Evolutionary conservation across 2,329 filamentous ascomycete genomes (phyloP).

Genomic region (Trichoderma sp.): DNA sequence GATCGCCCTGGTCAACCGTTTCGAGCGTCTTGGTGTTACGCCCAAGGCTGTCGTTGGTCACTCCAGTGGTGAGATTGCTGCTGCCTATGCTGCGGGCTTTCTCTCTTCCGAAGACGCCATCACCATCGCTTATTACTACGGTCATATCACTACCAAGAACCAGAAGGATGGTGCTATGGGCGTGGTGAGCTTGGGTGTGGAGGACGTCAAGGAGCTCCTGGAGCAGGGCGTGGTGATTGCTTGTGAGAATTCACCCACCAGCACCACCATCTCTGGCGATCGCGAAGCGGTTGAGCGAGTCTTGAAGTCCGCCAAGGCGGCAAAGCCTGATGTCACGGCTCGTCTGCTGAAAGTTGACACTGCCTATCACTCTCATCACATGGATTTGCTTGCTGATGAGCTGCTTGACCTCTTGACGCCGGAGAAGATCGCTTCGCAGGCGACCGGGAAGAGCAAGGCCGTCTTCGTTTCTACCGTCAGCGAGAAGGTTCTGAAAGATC

Average conservation of each 20-base stretch:
- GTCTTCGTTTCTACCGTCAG: conserved; percentile 26
- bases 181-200: conserved; percentile 37
- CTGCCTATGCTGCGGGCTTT: conserved; percentile 33
- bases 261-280: conserved; percentile 42
- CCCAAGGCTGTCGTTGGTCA: conserved; percentile 33
- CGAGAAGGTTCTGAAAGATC: conserved; percentile 16
- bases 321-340: conserved; percentile 38
- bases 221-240: conserved; percentile 27
- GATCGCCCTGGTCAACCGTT: conserved; percentile 47
- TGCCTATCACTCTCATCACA: conserved; percentile 40
- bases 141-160: conserved; percentile 19
- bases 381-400: conserved; percentile 29
- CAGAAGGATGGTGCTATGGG: conserved; percentile 39
- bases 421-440: conserved; percentile 8
- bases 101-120: conserved; percentile 31
- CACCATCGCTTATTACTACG: conserved; percentile 32
- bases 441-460: not conserved
- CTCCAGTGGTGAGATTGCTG: conserved; percentile 36
- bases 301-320: conserved; percentile 40
- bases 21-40: conserved; percentile 36
- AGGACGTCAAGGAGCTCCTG: conserved; percentile 34
- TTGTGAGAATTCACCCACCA: conserved; percentile 51
- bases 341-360: conserved; percentile 33
- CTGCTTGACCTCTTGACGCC: conserved; percentile 14
- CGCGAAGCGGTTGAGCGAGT: conserved; percentile 36